Evolutionary conservation across 495 filamentous ascomycete genomes (phyloP).

Genomic region (Xylaria nigripes): DNA sequence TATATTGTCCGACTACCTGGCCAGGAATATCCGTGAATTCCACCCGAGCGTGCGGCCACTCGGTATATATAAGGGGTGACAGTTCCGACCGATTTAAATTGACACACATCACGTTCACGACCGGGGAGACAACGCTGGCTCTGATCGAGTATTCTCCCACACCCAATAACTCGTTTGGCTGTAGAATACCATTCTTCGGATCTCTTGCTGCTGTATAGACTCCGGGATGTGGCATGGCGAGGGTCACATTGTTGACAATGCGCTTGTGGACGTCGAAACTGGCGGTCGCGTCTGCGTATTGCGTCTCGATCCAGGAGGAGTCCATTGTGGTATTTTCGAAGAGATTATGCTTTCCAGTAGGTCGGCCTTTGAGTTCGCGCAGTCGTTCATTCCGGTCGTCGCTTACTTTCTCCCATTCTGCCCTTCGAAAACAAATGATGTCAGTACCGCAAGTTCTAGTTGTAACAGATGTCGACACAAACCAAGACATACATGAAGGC

Average conservation of each 20-base stretch:
- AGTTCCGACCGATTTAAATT: slow-evolving; percentile 52
- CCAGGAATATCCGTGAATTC: slow-evolving; percentile 15
- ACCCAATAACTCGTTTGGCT: slow-evolving; percentile 55
- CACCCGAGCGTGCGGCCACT: slow-evolving; percentile 43
- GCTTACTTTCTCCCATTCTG: slow-evolving; percentile 40
- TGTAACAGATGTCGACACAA: too few relatives aligned
- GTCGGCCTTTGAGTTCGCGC: slow-evolving; percentile 35
- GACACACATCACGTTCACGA: slow-evolving; percentile 62
- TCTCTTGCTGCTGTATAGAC: slow-evolving; percentile 54
- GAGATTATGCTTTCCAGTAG: slow-evolving; percentile 46
- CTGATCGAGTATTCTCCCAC: slow-evolving; percentile 56
- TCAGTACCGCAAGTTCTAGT: too few relatives aligned
- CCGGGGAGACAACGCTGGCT: slow-evolving; percentile 57
- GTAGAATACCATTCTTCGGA: slow-evolving; percentile 52
- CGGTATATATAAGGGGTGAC: slow-evolving; percentile 50
- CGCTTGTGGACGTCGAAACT: slow-evolving; percentile 39
- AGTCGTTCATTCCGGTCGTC: slow-evolving; percentile 30
- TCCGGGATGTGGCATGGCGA: slow-evolving; percentile 65
- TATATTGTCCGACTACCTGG: slow-evolving; percentile 17
- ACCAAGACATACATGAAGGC: slow-evolving; percentile 27
- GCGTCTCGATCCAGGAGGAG: slow-evolving; percentile 51
- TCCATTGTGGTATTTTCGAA: slow-evolving; percentile 58
- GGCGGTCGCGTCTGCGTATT: slow-evolving; percentile 37
- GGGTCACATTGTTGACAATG: slow-evolving; percentile 62
- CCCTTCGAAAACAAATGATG: slow-evolving; percentile 20